phyloP scores from a whole-genome alignment of 2,329 filamentous ascomycete species.

The Colletotrichum sp. region DNA sequence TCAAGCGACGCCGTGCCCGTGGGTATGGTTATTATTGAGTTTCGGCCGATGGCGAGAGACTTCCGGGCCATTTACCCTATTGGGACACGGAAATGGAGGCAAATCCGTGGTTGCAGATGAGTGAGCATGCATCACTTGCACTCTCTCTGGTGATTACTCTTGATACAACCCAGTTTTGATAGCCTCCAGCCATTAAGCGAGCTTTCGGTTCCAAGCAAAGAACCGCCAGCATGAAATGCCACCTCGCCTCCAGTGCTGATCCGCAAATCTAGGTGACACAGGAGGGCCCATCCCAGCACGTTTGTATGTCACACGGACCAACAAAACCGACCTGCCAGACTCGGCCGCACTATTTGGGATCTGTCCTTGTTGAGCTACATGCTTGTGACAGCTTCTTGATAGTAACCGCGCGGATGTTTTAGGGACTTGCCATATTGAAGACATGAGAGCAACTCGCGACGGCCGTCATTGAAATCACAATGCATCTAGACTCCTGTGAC shows the following conservation, averaged over 20 bases:
- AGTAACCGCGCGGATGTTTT: neutral
- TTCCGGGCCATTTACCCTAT: neutral
- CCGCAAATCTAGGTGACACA: neutral
- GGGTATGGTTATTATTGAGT: neutral
- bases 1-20: neutral
- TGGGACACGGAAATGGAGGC: fast-evolving
- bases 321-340: neutral
- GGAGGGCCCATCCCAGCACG: neutral
- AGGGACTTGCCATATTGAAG: neutral
- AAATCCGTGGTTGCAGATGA: neutral
- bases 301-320: neutral
- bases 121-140: too few species aligned
- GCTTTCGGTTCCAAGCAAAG: neutral
- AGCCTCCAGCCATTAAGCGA: neutral
- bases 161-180: fast-evolving
- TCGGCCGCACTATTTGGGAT: neutral
- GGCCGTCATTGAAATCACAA: too few species aligned
- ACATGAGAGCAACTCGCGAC: neutral
- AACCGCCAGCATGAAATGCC: fast-evolving
- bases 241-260: neutral
- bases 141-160: fast-evolving
- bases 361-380: neutral
- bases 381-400: fast-evolving
- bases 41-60: neutral
- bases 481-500: too few species aligned